Conservation (phyloP, 208 protist species). For the Leishmania arabica region DNA sequence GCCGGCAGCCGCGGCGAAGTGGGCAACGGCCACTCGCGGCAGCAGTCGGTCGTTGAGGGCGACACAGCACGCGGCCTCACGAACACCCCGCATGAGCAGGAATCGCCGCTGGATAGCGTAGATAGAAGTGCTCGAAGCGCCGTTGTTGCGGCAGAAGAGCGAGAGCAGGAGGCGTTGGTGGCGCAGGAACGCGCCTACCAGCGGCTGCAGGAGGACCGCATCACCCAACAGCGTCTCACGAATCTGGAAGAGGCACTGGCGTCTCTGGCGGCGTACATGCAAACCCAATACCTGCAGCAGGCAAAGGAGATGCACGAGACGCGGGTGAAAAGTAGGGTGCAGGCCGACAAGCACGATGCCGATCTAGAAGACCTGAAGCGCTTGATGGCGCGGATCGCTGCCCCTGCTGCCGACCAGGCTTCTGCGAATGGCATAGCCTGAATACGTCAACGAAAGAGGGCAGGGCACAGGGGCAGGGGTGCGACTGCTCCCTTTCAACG, state of each 20-base stretch:
- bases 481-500: too few species aligned
- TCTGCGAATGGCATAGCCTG: neutral
- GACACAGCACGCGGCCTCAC: neutral
- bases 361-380: slow-evolving; percentile 49
- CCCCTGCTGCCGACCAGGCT: neutral
- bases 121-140: neutral
- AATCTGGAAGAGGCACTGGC: slow-evolving; percentile 62
- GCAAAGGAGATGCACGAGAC: slow-evolving; percentile 26
- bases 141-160: slow-evolving; percentile 17
- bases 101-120: neutral
- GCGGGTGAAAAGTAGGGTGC: slow-evolving; percentile 30
- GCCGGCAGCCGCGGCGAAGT: neutral
- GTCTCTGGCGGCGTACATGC: slow-evolving; percentile 46
- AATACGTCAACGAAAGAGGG: neutral
- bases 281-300: slow-evolving; percentile 32
- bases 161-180: slow-evolving; percentile 21
- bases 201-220: slow-evolving; percentile 22
- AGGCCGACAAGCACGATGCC: slow-evolving; percentile 34
- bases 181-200: slow-evolving; percentile 24
- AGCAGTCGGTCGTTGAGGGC: neutral
- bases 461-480: neutral
- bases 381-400: slow-evolving; percentile 12
- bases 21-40: neutral
- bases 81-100: neutral
- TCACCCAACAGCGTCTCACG: slow-evolving; percentile 42